Evolutionary conservation across 2,329 filamentous ascomycete species (phyloP), one percentile per base, ranked within the genome.

Genomic region (Catunica adiposa): DNA sequence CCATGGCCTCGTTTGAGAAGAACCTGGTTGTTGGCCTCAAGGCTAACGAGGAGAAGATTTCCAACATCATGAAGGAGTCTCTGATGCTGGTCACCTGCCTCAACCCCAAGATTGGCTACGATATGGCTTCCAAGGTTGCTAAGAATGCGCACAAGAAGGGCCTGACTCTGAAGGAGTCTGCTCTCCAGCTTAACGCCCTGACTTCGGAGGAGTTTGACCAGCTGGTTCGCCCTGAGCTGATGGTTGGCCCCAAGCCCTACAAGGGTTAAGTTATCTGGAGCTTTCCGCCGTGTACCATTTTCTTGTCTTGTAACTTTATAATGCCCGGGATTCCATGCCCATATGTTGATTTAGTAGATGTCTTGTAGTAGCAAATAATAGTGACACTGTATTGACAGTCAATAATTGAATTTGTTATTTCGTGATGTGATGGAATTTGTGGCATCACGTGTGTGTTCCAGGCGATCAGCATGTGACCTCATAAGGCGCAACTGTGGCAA

Each of bases 81-180:
- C 78, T 98, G 64, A 98, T 98, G 92, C 79, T 97, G 62, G 92
- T 97, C 37, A 98, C 92, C 61, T 96, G 90, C 77, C 77, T 97
- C 60, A 96, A 96, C 78, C 89, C 89, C 63, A 87, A 94, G 70
- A 96, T 97, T 67, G 90, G 89, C 59, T 95, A 96, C 71, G 89
- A 96, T 68, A 94, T 94, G 86, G 89, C 89, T 54, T 89, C 83
- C 71, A 94, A 94, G 76, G 89, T 95, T 23, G 89, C 89, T 66
- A 96, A 96, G 83, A 94, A 98, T 67, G 92, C 92, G 15, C 92
- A 98, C 76, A 96, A 96, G 80, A 97, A 97, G 80, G 89, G 89
- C 34, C 72, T 90, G 53, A 96, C 89, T 23, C 79, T 98, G 58
- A 96, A 96, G 77, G 74, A 94, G 73, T 90, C 85, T 65, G 90